A percentile compares a stretch with the other conserved stretches of the same genome.
These are phyloP conservation scores for Aspergillus fructus DNA, from an alignment of 2,329 filamentous ascomycete species.

Conservation along the genomic window DNA sequence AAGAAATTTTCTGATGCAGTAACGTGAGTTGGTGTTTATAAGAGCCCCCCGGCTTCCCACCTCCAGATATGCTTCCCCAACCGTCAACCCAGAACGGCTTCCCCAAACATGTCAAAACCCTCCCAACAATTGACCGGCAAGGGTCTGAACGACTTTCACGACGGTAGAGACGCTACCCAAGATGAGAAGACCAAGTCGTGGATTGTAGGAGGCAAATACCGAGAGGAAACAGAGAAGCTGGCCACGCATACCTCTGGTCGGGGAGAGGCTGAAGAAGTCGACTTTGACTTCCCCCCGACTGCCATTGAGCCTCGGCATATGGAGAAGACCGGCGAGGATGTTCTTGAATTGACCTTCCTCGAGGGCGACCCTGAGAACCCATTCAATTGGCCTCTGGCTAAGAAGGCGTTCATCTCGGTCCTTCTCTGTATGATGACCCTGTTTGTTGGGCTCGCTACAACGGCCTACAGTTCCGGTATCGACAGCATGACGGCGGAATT, in stretches of 20 bases:
- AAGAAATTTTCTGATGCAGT: background rate
- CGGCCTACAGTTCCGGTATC: conserved; percentile 53
- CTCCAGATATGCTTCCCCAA: background rate
- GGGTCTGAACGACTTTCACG: background rate
- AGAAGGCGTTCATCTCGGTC: conserved; percentile 48
- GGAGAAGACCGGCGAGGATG: conserved; percentile 45
- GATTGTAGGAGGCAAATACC: conserved; percentile 30
- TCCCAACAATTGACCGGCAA: background rate
- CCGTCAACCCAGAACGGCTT: background rate
- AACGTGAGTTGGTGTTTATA: background rate
- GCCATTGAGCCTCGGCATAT: conserved; percentile 40
- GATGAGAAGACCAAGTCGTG: background rate
- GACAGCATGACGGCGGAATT: conserved; percentile 48
- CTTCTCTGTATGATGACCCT: conserved; percentile 54
- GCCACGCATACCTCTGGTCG: conserved; percentile 15
- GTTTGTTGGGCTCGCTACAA: conserved; percentile 56
- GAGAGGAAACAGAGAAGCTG: conserved; percentile 21
- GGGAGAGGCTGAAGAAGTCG: conserved; percentile 35
- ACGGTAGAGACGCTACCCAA: background rate
- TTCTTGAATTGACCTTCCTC: conserved; percentile 48
- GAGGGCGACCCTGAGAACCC: conserved; percentile 51
- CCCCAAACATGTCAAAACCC: background rate
- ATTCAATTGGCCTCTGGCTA: conserved; percentile 50
- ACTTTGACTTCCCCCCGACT: conserved; percentile 52
- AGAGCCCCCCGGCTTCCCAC: background rate